Base-by-base conservation (phyloP, 1,284 basidiomycete genomes). In the Malassezia japonica region DNA sequence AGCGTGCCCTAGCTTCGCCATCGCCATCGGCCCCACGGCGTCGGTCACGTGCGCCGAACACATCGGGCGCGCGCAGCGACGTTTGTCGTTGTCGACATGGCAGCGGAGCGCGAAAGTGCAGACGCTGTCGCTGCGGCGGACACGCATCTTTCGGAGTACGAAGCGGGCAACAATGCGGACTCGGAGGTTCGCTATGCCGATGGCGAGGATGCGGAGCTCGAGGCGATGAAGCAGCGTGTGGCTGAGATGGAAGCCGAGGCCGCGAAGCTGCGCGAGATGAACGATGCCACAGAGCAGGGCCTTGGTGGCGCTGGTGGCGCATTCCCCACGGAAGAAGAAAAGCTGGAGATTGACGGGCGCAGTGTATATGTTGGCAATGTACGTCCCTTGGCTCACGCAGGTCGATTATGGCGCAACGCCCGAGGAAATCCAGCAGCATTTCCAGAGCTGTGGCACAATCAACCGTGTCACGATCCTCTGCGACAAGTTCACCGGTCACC, bases 401-500 rank as follows among this genome's bases (percentile, higher is more conserved):
- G 92, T 99, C 49, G 94, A 99, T 78, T 99, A 98, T 74, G 81
- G 84, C 50, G 86, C 92, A 7, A 95, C 94, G 24, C 94, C 94
- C 13, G 94, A 98, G 76, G 94, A 99, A 74, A 90, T 99, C 50
- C 94, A 98, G 76, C 83, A 81, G 36, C 94, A 98, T 75, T 99
- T 99, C 77, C 86, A 90, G 72, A 84, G 90, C 23, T 96, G 91
- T 72, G 94, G 94, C 6, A 91, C 87, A 18, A 98, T 99, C 75
- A 98, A 99, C 77, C 83, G 94, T 64, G 90, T 99, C 43, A 99
- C 94, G 0, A 99, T 99, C 68, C 81, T 98, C 23, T 98, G 94
- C 75, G 94, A 99, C 80, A 98, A 98, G 77, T 98, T 95, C 75
- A 96, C 92, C 15, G 94, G 94, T 37, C 92, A 96, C 78, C 92